A percentile compares a stretch with the other conserved stretches of the same genome.
phyloP scores from a whole-genome alignment of 345 rosid genomes.

The Brassica nigra region DNA sequence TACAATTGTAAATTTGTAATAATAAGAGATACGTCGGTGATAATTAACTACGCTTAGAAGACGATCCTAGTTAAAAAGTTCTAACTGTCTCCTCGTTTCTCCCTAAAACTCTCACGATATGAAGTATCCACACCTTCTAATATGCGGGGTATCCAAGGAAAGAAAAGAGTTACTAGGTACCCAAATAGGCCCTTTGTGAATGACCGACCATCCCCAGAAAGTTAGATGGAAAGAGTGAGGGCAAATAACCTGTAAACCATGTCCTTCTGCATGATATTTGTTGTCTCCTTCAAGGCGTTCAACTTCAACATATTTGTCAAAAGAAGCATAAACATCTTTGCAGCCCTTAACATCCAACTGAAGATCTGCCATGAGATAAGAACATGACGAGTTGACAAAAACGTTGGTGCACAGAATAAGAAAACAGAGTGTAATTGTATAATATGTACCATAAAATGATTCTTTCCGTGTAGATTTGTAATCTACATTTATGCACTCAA shows the following conservation, averaged over 20 bases:
- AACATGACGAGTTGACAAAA: constrained; percentile 9
- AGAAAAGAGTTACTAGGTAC: constrained; percentile 15
- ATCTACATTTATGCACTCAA: constrained; percentile 94
- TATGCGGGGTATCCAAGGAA: constrained; percentile 14
- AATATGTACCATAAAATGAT: constrained; percentile 79
- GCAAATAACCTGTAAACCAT: constrained; percentile 83
- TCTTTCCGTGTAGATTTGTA: constrained; percentile 94
- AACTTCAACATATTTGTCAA: constrained; percentile 97
- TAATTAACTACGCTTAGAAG: constrained; percentile 14
- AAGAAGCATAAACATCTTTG: constrained; percentile 92
- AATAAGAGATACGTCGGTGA: neutral
- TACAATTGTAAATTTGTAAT: neutral
- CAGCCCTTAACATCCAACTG: constrained; percentile 99
- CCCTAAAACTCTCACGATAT: neutral
- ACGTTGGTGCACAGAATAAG: constrained; percentile 4
- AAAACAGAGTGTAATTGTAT: constrained; percentile 24
- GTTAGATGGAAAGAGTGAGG: constrained; percentile 9
- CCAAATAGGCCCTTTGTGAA: constrained; percentile 15
- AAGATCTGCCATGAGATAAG: constrained; percentile 58
- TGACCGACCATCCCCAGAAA: constrained; percentile 1
- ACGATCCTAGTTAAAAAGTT: neutral
- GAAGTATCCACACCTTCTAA: neutral
- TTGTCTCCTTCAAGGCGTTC: constrained; percentile 97
- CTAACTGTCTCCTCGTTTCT: constrained; percentile 11
- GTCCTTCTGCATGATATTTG: constrained; percentile 87